Evolutionary conservation across 2,329 filamentous ascomycete species (phyloP).

Genomic region (Pseudogymnoascus pannorum): DNA sequence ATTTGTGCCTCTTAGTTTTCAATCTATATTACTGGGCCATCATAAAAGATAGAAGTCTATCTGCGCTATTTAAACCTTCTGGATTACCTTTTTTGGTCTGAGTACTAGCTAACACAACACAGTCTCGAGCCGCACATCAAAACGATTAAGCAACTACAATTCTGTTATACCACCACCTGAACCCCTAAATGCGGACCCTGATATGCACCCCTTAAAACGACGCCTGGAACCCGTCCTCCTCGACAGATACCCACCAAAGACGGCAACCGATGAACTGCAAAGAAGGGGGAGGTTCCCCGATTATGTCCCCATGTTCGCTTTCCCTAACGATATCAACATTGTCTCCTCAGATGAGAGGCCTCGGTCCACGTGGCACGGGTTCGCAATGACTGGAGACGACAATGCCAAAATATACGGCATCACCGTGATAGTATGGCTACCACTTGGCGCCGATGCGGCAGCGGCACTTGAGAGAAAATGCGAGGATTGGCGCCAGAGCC

Average conservation of each 20-base stretch:
- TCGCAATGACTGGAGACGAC: constrained; percentile 93
- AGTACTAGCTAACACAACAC: constrained; percentile 22
- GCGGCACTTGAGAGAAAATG: constrained; percentile 77
- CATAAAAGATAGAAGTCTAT: neutral
- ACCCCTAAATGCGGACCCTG: constrained; percentile 77
- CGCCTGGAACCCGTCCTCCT: constrained; percentile 94
- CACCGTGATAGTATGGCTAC: constrained; percentile 87
- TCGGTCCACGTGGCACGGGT: constrained; percentile 96
- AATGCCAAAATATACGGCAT: constrained; percentile 89
- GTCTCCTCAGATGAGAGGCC: constrained; percentile 92
- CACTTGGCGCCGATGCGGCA: constrained; percentile 71
- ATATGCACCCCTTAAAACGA: constrained; percentile 92
- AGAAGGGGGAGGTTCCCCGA: constrained; percentile 85
- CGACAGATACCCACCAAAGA: constrained; percentile 84
- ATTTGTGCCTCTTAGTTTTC: neutral
- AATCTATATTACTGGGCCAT: neutral
- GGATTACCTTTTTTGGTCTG: neutral
- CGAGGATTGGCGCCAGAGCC: constrained; percentile 74
- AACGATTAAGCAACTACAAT: constrained; percentile 92
- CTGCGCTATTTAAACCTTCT: neutral
- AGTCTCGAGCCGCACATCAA: constrained; percentile 72
- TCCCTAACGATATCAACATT: constrained; percentile 95
- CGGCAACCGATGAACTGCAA: constrained; percentile 70
- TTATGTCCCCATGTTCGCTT: constrained; percentile 98
- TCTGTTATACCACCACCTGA: constrained; percentile 93